These are phyloP conservation scores for Dioszegia aurantiaca DNA, from an alignment of 768 basidiomycete species.

Conservation along the genomic window DNA sequence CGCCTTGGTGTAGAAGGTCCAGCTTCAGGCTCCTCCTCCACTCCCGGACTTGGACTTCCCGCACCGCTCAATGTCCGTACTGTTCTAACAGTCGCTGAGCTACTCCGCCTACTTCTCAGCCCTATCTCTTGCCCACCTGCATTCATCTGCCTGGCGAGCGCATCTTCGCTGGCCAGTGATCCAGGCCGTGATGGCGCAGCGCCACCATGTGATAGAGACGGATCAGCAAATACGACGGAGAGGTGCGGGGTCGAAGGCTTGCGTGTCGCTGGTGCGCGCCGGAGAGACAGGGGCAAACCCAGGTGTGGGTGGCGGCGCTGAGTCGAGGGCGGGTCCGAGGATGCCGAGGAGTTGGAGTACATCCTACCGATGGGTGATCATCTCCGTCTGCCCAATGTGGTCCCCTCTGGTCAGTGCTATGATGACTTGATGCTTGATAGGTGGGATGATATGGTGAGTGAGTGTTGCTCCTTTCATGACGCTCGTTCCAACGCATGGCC, in stretches of 20 bases:
- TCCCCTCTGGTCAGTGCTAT: too few species aligned
- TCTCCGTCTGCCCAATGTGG: too few species aligned
- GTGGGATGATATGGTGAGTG: too few species aligned
- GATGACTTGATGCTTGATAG: too few species aligned
- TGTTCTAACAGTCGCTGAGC: conserved; percentile 31
- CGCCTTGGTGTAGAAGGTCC: conserved; percentile 4
- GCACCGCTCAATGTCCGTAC: conserved; percentile 20
- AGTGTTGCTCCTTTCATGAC: too few species aligned
- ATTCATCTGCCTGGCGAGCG: conserved; percentile 36
- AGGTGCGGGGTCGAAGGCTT: conserved; percentile 25
- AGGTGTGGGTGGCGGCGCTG: conserved; percentile 8
- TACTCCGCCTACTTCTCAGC: conserved; percentile 32
- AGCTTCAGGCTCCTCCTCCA: conserved; percentile 25
- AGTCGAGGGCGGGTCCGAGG: background rate
- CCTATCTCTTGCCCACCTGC: conserved; percentile 40
- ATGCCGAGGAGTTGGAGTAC: background rate
- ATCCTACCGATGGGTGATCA: background rate
- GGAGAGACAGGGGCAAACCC: conserved; percentile 19
- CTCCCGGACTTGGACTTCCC: conserved; percentile 14
- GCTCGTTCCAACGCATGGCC: too few species aligned
- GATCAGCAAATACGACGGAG: conserved; percentile 27
- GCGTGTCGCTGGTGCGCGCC: conserved; percentile 13
- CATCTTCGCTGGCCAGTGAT: conserved; percentile 22
- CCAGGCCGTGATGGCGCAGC: conserved; percentile 7
- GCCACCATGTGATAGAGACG: conserved; percentile 10